Conservation (phyloP, 1,284 basidiomycete species). For the Melanopsichium pennsylvanicum region DNA sequence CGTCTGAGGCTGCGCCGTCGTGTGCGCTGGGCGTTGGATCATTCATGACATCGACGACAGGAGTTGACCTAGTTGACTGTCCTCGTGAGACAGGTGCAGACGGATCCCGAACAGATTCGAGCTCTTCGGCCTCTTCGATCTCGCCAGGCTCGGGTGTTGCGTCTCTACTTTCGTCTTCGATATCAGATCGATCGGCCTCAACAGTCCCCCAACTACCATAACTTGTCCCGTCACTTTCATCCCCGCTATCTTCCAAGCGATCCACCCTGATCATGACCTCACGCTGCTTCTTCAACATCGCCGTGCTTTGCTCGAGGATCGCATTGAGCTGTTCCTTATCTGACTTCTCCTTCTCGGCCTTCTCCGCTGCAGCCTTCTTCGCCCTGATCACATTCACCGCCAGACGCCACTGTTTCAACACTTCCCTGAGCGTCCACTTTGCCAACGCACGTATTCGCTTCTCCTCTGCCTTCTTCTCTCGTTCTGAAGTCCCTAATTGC, state of each 20-base stretch:
- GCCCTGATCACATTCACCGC: slow-evolving; percentile 85
- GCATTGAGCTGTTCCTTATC: slow-evolving; percentile 87
- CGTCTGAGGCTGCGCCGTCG: background rate
- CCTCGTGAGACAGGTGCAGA: slow-evolving; percentile 9
- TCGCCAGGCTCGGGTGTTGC: slow-evolving; percentile 23
- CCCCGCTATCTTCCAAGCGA: slow-evolving; percentile 17
- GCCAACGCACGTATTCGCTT: slow-evolving; percentile 75
- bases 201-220: slow-evolving; percentile 35
- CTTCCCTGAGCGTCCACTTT: slow-evolving; percentile 75
- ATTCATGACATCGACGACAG: background rate
- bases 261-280: slow-evolving; percentile 55
- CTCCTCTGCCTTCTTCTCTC: slow-evolving; percentile 74
- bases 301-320: slow-evolving; percentile 87
- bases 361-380: slow-evolving; percentile 72
- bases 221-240: slow-evolving; percentile 33
- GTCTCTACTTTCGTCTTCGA: slow-evolving; percentile 20
- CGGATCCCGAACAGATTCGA: background rate
- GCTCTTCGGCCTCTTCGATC: slow-evolving; percentile 19
- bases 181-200: slow-evolving; percentile 15
- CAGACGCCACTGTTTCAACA: slow-evolving; percentile 85
- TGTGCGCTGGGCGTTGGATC: background rate
- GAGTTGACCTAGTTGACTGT: slow-evolving; percentile 5
- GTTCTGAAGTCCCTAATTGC: slow-evolving; percentile 73
- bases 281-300: slow-evolving; percentile 78
- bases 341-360: slow-evolving; percentile 74